phyloP scores from a whole-genome alignment of 2,329 filamentous ascomycete species.

The Fusarium fujikuroi region DNA sequence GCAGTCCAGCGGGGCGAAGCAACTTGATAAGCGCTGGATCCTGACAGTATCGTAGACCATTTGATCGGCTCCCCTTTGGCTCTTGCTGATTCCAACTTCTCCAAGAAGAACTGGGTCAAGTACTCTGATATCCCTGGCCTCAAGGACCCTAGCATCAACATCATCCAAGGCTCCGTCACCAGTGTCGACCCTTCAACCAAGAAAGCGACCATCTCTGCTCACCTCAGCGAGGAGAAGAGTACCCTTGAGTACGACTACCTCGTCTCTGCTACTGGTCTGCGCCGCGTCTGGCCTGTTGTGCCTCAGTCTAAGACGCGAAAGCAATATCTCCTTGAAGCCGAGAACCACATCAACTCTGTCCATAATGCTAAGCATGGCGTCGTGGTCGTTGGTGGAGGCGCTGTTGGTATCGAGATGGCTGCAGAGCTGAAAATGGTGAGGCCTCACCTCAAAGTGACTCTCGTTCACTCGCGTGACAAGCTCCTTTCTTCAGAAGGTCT shows the following conservation, averaged over 20 bases:
- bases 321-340: slow-evolving; percentile 71
- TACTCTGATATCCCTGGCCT: slow-evolving; percentile 75
- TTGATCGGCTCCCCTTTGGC: slow-evolving; percentile 80
- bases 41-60: slow-evolving; percentile 65
- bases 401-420: slow-evolving; percentile 85
- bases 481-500: slow-evolving; percentile 80
- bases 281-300: slow-evolving; percentile 76
- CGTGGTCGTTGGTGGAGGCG: slow-evolving; percentile 79
- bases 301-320: slow-evolving; percentile 72
- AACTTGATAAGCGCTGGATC: not conserved
- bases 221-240: slow-evolving; percentile 55
- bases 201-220: slow-evolving; percentile 65
- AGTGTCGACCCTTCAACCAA: slow-evolving; percentile 69
- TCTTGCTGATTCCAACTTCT: slow-evolving; percentile 70
- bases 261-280: slow-evolving; percentile 76
- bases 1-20: not conserved
- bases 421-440: slow-evolving; percentile 77
- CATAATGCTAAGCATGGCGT: slow-evolving; percentile 66
- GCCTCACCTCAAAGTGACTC: slow-evolving; percentile 73
- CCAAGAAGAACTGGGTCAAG: slow-evolving; percentile 75
- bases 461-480: slow-evolving; percentile 77
- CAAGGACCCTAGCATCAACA: slow-evolving; percentile 68
- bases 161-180: slow-evolving; percentile 73
- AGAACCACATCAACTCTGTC: slow-evolving; percentile 67
- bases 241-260: slow-evolving; percentile 76